phyloP scores from a whole-genome alignment of 495 filamentous ascomycete species.

The Penicillium pancosmium region DNA sequence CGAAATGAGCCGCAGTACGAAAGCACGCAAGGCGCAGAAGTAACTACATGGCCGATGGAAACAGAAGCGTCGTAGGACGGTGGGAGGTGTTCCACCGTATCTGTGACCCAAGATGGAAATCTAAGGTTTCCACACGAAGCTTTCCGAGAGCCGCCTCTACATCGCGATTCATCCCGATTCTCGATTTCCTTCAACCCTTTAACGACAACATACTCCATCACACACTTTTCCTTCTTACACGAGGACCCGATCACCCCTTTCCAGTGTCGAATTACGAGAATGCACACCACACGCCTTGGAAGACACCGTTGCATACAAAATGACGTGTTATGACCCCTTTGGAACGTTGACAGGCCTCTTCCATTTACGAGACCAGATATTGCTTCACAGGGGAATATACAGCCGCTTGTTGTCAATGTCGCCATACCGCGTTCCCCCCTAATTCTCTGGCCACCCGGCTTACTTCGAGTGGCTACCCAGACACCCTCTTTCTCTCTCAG shows the following conservation, averaged over 20 bases:
- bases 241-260: conserved; percentile 4
- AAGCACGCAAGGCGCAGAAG: conserved; percentile 50
- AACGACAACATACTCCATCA: conserved; percentile 15
- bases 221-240: not conserved
- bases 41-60: conserved; percentile 20
- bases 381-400: conserved; percentile 3
- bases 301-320: not conserved
- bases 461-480: conserved; percentile 25
- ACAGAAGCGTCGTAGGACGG: conserved; percentile 13
- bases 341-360: not conserved
- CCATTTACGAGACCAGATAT: not conserved
- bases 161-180: conserved; percentile 8
- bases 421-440: conserved; percentile 18
- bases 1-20: conserved; percentile 48
- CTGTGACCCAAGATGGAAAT: conserved; percentile 10
- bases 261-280: not conserved
- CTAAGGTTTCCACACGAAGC: conserved; percentile 8
- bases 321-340: not conserved
- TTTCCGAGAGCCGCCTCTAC: conserved; percentile 7
- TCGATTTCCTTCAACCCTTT: conserved; percentile 15
- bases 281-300: not conserved
- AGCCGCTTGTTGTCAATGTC: conserved; percentile 9
- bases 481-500: conserved; percentile 3
- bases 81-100: conserved; percentile 6
- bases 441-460: conserved; percentile 26